These are phyloP conservation scores for Puccinia triticina DNA, from an alignment of 1,284 basidiomycete species.

Conservation along the genomic window DNA sequence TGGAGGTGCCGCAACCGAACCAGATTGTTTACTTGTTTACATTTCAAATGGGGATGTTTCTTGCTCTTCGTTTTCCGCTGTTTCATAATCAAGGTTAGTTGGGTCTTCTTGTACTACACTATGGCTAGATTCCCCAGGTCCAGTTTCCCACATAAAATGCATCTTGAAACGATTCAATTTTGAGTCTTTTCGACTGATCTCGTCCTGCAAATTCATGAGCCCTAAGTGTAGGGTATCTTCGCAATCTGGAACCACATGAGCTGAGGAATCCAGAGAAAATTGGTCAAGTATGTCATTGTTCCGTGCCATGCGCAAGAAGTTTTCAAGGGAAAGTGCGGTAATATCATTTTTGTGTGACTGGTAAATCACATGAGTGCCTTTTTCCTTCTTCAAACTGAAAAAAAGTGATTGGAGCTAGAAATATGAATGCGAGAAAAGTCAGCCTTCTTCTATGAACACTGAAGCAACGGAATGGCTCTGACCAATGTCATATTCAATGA, in stretches of 20 bases:
- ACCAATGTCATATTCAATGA: not conserved
- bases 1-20: no score
- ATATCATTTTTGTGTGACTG: slow-evolving; percentile 17
- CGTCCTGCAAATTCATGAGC: not conserved
- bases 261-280: not conserved
- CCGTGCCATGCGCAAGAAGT: not conserved
- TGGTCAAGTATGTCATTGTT: slow-evolving; percentile 2
- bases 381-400: not conserved
- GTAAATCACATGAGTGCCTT: not conserved
- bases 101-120: no score
- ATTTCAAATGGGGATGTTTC: no score
- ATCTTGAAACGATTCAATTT: no score
- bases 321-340: not conserved
- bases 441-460: no score
- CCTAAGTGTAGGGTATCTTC: not conserved
- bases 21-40: no score
- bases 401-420: not conserved
- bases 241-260: not conserved
- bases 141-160: no score
- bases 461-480: not conserved
- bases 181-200: not conserved
- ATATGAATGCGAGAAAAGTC: no score
- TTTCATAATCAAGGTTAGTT: no score
- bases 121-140: no score
- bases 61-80: no score